phyloP scores from a whole-genome alignment of 2,329 filamentous ascomycete genomes.

The Cladorrhinum sp. region DNA sequence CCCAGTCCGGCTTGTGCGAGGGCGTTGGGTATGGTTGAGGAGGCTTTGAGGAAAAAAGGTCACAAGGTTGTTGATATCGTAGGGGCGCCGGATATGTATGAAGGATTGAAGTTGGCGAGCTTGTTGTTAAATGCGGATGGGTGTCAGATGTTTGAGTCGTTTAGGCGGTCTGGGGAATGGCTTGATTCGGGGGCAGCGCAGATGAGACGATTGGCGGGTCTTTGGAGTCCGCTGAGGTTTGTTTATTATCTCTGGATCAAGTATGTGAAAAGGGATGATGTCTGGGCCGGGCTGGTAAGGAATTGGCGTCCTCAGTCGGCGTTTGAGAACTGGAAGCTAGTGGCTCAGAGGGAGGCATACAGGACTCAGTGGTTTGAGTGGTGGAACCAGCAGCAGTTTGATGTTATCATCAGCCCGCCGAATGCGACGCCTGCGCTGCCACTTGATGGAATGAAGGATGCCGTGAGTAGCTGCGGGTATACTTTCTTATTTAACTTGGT shows the following conservation, averaged over 20 bases:
- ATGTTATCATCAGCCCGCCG: slow-evolving; percentile 78
- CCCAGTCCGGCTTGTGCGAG: slow-evolving; percentile 80
- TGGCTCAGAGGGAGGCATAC: slow-evolving; percentile 72
- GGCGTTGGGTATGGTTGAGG: slow-evolving; percentile 68
- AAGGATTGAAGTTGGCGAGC: slow-evolving; percentile 72
- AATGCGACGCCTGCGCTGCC: slow-evolving; percentile 89
- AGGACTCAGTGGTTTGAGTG: slow-evolving; percentile 77
- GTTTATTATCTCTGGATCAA: slow-evolving; percentile 89
- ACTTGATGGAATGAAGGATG: slow-evolving; percentile 81
- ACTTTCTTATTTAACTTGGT: slow-evolving; percentile 91
- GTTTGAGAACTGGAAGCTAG: slow-evolving; percentile 79
- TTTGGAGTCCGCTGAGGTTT: slow-evolving; percentile 73
- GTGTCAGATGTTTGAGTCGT: slow-evolving; percentile 72
- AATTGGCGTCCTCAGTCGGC: slow-evolving; percentile 72
- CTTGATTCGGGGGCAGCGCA: slow-evolving; percentile 75
- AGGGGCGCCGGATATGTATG: slow-evolving; percentile 67
- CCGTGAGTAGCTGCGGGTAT: slow-evolving; percentile 83
- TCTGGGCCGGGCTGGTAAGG: slow-evolving; percentile 76
- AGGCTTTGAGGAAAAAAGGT: slow-evolving; percentile 66
- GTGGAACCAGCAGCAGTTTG: slow-evolving; percentile 72
- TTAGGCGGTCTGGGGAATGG: slow-evolving; percentile 73
- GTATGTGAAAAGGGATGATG: slow-evolving; percentile 69
- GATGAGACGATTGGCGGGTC: slow-evolving; percentile 69
- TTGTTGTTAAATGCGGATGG: slow-evolving; percentile 83
- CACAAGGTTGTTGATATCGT: slow-evolving; percentile 65